A percentile compares a stretch with the other conserved stretches of the same genome.
phyloP scores from a whole-genome alignment of 345 rosid species.

The Camelina hispida region DNA sequence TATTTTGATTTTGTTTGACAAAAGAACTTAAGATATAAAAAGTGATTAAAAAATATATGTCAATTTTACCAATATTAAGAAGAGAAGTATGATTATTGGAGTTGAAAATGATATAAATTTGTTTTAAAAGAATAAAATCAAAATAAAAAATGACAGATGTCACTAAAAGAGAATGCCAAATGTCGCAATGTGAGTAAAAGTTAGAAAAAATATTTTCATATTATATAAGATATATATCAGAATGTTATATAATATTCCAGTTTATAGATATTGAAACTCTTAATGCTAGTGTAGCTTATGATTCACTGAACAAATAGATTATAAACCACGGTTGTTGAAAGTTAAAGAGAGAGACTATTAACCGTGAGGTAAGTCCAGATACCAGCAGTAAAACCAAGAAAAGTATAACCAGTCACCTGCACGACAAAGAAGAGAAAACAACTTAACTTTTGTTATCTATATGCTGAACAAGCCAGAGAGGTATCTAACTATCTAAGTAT shows the following conservation, averaged over 20 bases:
- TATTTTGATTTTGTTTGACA: no score
- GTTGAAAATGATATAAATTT: no score
- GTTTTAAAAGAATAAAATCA: no score
- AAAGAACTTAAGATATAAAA: no score
- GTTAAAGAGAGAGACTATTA: conserved; percentile 38
- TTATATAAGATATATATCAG: no score
- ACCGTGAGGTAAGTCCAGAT: conserved; percentile 53
- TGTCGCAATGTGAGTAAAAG: no score
- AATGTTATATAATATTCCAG: neutral
- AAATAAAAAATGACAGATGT: no score
- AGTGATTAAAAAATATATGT: no score
- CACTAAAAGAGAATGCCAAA: no score
- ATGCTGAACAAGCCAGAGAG: neutral
- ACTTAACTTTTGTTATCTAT: neutral
- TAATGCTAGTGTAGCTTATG: conserved; percentile 22
- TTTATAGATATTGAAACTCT: conserved; percentile 2
- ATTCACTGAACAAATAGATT: conserved; percentile 52
- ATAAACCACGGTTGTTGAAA: conserved; percentile 51
- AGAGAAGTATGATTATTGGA: no score
- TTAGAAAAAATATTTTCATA: no score
- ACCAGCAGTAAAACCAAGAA: conserved; percentile 74
- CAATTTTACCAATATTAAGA: no score
- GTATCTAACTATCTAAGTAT: neutral
- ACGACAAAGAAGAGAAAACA: neutral
- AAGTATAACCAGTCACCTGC: conserved; percentile 82